These are phyloP conservation scores for Plasmodium berghei DNA, from an alignment of 169 alveolate genomes.

Conservation along the genomic window DNA sequence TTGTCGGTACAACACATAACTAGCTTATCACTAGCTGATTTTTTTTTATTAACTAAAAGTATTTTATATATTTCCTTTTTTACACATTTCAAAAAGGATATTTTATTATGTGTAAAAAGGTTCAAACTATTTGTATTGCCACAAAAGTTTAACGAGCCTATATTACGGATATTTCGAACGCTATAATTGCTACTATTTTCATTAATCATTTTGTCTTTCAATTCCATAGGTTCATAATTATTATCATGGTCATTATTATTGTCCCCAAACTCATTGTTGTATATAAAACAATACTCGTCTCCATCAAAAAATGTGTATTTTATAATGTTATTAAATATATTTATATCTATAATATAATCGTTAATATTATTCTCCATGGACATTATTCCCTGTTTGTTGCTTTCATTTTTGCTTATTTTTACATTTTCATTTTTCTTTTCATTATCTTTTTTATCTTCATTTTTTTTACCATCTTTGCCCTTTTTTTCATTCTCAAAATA, in stretches of 20 bases:
- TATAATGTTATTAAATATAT: constrained; percentile 57
- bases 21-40: neutral
- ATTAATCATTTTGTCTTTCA: neutral
- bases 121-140: neutral
- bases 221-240: neutral
- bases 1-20: neutral
- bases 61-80: constrained; percentile 61
- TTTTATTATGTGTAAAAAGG: constrained; percentile 42
- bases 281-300: constrained; percentile 57
- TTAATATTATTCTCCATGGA: neutral
- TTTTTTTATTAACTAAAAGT: constrained; percentile 17
- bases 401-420: too few relatives aligned
- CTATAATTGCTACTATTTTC: neutral
- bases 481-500: constrained; percentile 22
- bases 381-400: too few relatives aligned
- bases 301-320: constrained; percentile 73
- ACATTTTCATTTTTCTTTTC: neutral
- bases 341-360: constrained; percentile 23
- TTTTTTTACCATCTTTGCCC: neutral
- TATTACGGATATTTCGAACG: neutral
- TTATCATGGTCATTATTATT: neutral
- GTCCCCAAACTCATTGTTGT: constrained; percentile 1
- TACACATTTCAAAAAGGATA: constrained; percentile 15
- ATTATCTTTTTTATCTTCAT: neutral
- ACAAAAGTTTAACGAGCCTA: neutral